phyloP scores from a whole-genome alignment of 192 early-diverging fungal genomes.

The Pilaira anomala region DNA sequence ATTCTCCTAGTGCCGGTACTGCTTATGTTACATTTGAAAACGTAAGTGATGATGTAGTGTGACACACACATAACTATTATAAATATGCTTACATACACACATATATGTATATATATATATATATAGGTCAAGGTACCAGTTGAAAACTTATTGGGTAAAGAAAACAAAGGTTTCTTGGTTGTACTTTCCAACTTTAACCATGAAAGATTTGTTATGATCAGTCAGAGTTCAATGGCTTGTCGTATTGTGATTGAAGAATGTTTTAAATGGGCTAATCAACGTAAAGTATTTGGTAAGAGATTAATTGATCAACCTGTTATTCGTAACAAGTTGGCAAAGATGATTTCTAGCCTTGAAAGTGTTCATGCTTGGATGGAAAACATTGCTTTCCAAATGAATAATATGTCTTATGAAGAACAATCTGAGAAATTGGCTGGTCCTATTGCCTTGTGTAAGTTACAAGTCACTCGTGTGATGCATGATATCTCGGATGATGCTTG shows the following conservation, averaged over 20 bases:
- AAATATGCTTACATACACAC: too few species aligned
- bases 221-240: constrained; percentile 23
- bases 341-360: constrained; percentile 45
- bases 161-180: constrained; percentile 62
- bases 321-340: constrained; percentile 62
- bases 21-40: constrained; percentile 63
- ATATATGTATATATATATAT: too few species aligned
- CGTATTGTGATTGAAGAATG: constrained; percentile 57
- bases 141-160: constrained; percentile 66
- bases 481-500: constrained; percentile 61
- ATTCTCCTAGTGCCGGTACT: constrained; percentile 61
- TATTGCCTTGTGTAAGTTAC: constrained; percentile 59
- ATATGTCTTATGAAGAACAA: constrained; percentile 64
- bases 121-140: constrained; percentile 60
- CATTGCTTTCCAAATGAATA: constrained; percentile 66
- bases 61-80: too few species aligned
- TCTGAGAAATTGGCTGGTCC: constrained; percentile 61
- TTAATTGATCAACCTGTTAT: constrained; percentile 72
- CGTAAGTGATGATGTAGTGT: constrained; percentile 31
- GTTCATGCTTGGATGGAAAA: constrained; percentile 56
- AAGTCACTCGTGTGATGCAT: constrained; percentile 54
- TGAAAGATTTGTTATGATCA: constrained; percentile 59
- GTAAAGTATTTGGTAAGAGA: constrained; percentile 67
- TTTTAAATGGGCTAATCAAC: constrained; percentile 70
- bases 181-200: constrained; percentile 77